phyloP scores from a whole-genome alignment of 192 early-diverging fungal genomes.

The Umbelopsis ramanniana region DNA sequence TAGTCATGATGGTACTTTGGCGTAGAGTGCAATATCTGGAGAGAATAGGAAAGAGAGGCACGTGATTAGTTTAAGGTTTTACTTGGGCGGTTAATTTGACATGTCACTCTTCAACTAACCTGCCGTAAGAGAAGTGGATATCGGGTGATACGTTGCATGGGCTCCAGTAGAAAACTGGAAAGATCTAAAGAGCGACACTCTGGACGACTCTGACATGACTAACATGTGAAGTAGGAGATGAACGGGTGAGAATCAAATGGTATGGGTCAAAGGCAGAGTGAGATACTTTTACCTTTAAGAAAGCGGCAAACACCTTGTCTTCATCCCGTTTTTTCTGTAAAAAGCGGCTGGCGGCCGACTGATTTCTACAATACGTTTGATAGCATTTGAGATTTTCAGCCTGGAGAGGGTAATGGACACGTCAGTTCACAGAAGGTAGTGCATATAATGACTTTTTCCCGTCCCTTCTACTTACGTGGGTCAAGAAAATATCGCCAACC shows the following conservation, averaged over 20 bases:
- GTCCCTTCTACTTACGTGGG: slow-evolving; percentile 42
- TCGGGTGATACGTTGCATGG: slow-evolving; percentile 93
- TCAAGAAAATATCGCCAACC: slow-evolving; percentile 80
- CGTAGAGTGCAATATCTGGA: slow-evolving; percentile 77
- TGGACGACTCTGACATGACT: slow-evolving; percentile 61
- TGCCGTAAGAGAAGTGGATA: slow-evolving; percentile 89
- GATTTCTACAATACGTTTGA: slow-evolving; percentile 68
- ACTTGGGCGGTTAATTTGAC: neutral
- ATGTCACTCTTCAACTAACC: slow-evolving; percentile 36
- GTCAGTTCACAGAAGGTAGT: neutral
- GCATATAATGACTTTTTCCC: neutral
- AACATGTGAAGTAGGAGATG: slow-evolving; percentile 19
- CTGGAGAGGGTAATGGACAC: slow-evolving; percentile 28
- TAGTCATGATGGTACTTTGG: slow-evolving; percentile 80
- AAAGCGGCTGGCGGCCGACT: slow-evolving; percentile 62
- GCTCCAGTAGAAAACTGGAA: slow-evolving; percentile 81
- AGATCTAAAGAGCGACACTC: slow-evolving; percentile 75
- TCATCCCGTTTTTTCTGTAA: slow-evolving; percentile 58
- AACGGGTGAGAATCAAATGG: neutral
- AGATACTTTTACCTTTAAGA: slow-evolving; percentile 59
- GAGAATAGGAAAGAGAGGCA: neutral
- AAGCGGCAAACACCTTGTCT: slow-evolving; percentile 59
- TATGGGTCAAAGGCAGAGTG: neutral
- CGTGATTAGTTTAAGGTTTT: neutral
- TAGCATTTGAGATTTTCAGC: slow-evolving; percentile 62